Evolutionary conservation across 1,284 basidiomycete species (phyloP).

Genomic region (Ustilago loliicola): DNA sequence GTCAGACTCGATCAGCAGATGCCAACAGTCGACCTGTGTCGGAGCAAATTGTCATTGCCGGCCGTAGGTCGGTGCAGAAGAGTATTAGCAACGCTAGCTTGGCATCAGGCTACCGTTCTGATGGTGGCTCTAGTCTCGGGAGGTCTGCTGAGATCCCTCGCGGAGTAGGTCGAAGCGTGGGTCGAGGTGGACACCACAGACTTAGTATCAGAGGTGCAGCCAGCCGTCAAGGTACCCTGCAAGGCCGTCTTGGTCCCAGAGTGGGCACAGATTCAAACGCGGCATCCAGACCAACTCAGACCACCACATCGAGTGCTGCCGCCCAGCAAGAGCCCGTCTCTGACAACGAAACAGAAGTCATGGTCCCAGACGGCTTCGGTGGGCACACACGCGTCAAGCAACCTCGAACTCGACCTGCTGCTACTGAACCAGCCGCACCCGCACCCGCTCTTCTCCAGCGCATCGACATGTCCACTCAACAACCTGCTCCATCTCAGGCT

Average conservation of each 20-base stretch:
- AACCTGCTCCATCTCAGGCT: background rate
- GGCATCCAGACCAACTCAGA: background rate
- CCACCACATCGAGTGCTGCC: background rate
- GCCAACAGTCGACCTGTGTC: background rate
- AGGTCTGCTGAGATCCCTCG: constrained; percentile 54
- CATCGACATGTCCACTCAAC: constrained; percentile 23
- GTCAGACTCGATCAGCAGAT: background rate
- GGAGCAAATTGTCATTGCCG: constrained; percentile 13
- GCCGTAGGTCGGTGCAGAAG: constrained; percentile 20
- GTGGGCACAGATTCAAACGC: background rate
- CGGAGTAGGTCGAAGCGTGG: constrained; percentile 26
- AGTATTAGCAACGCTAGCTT: constrained; percentile 46
- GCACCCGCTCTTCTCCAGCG: constrained; percentile 20
- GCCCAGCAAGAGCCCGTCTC: constrained; percentile 9
- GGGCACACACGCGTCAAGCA: constrained; percentile 45
- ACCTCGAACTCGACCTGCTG: constrained; percentile 13
- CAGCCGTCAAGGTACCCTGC: constrained; percentile 27
- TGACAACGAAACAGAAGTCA: constrained; percentile 44
- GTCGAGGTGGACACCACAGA: constrained; percentile 8
- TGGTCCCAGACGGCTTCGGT: constrained; percentile 61
- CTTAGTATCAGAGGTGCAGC: constrained; percentile 31
- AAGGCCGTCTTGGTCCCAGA: constrained; percentile 31
- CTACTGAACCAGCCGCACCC: constrained; percentile 1
- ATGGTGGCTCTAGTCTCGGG: constrained; percentile 51
- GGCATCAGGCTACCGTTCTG: constrained; percentile 38